phyloP scores from a whole-genome alignment of 1,139 yeast species.

The Taphrina flavorubra region DNA sequence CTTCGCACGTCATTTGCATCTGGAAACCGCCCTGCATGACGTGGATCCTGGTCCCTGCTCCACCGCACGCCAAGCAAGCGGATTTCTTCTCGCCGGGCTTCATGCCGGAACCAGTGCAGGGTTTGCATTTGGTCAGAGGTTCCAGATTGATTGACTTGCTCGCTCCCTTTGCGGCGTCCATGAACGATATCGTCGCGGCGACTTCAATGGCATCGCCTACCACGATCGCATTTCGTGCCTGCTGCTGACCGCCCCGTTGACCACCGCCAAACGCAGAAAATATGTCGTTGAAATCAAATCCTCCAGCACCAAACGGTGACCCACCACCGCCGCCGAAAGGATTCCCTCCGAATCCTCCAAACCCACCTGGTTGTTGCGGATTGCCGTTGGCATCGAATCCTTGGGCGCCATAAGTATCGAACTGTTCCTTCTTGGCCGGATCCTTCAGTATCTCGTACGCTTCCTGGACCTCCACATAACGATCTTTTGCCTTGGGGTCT shows the following conservation, averaged over 20 bases:
- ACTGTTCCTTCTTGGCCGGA: constrained; percentile 83
- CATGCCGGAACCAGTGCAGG: constrained; percentile 86
- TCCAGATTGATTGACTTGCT: constrained; percentile 70
- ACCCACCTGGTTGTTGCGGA: constrained; percentile 50
- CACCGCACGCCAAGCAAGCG: constrained; percentile 88
- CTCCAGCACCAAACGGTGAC: constrained; percentile 50
- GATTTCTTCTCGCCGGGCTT: constrained; percentile 75
- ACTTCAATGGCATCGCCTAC: constrained; percentile 89
- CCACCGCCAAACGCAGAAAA: constrained; percentile 76
- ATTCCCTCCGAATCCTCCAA: constrained; percentile 50
- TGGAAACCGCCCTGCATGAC: constrained; percentile 91
- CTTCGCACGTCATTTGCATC: constrained; percentile 89
- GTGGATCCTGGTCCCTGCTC: constrained; percentile 89
- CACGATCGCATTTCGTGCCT: constrained; percentile 53
- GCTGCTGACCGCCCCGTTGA: constrained; percentile 50
- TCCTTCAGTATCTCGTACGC: constrained; percentile 92
- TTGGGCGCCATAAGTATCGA: constrained; percentile 87
- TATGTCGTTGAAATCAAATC: constrained; percentile 79
- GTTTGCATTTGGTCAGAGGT: constrained; percentile 74
- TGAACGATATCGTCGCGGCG: constrained; percentile 72
- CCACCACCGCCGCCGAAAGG: constrained; percentile 51
- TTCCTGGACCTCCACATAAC: constrained; percentile 90
- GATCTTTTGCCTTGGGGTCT: constrained; percentile 82
- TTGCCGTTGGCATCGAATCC: constrained; percentile 70
- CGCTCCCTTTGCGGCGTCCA: constrained; percentile 84